Percentiles rank a stretch among this genome's conserved stretches.
Conservation (phyloP, 2,329 filamentous ascomycete species). For the Penicillium sp. region DNA sequence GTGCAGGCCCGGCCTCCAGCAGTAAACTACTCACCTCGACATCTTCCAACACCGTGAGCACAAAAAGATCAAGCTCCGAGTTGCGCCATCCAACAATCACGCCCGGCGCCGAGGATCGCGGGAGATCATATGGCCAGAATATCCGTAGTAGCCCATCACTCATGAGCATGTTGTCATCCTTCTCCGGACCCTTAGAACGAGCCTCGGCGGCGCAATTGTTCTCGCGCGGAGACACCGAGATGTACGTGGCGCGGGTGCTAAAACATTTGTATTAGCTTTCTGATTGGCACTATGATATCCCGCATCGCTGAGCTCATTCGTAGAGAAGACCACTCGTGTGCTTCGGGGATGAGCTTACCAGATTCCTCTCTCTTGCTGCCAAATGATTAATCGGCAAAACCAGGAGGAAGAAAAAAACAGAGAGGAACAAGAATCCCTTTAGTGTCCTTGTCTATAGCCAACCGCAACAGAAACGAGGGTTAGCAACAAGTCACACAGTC, state of each 20-base stretch:
- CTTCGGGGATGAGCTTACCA: constrained; percentile 59
- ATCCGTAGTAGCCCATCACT: constrained; percentile 90
- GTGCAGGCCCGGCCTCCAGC: neutral
- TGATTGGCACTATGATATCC: neutral
- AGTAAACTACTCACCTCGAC: constrained; percentile 72
- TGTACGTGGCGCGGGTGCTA: constrained; percentile 80
- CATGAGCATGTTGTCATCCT: constrained; percentile 64
- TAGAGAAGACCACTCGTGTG: neutral
- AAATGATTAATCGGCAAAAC: constrained; percentile 82
- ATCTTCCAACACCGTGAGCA: constrained; percentile 85
- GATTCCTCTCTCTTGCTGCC: constrained; percentile 73
- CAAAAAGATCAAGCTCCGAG: constrained; percentile 84
- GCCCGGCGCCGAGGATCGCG: constrained; percentile 70
- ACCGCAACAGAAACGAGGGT: neutral
- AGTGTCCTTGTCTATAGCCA: constrained; percentile 70
- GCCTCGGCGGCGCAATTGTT: constrained; percentile 89
- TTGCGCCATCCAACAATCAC: constrained; percentile 96
- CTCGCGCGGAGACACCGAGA: constrained; percentile 86
- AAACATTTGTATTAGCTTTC: constrained; percentile 8
- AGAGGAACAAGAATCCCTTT: constrained; percentile 81
- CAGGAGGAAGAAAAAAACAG: constrained; percentile 79
- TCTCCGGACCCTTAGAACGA: constrained; percentile 69
- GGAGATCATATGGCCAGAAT: constrained; percentile 93
- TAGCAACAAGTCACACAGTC: constrained; percentile 2
- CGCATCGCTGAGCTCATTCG: neutral